Percentiles rank a stretch among this genome's conserved stretches.
These are phyloP conservation scores for Taiozyma onychis DNA, from an alignment of 1,139 yeast species.

Conservation along the genomic window DNA sequence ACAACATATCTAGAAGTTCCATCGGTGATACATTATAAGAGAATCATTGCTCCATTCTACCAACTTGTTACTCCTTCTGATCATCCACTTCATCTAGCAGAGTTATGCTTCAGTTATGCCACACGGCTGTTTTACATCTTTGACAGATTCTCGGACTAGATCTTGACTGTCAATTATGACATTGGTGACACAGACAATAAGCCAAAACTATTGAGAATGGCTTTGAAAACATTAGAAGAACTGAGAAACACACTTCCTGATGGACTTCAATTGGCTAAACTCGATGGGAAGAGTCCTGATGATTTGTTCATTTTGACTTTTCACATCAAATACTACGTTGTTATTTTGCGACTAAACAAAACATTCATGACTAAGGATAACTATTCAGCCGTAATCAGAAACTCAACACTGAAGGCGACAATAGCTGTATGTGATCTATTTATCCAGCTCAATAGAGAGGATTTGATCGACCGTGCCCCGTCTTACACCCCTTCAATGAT, in stretches of 20 bases:
- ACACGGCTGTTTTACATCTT: constrained; percentile 26
- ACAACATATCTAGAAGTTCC: constrained; percentile 7
- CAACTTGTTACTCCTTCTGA: constrained; percentile 21
- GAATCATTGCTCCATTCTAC: constrained; percentile 24
- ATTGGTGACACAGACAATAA: constrained; percentile 20
- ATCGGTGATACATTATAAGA: constrained; percentile 24
- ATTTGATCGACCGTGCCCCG: constrained; percentile 6
- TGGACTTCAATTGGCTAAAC: not conserved
- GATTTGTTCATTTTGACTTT: constrained; percentile 13
- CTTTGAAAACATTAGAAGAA: constrained; percentile 12
- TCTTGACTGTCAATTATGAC: constrained; percentile 25
- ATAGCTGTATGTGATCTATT: constrained; percentile 10
- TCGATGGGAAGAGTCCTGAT: not conserved
- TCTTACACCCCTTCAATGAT: constrained; percentile 2
- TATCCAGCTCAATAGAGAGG: not conserved
- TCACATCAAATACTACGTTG: constrained; percentile 21
- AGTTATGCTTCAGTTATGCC: constrained; percentile 21
- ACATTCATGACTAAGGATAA: constrained; percentile 11
- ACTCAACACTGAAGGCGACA: constrained; percentile 14
- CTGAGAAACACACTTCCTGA: constrained; percentile 11
- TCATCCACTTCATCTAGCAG: constrained; percentile 12
- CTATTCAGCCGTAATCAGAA: constrained; percentile 4
- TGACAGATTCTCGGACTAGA: constrained; percentile 26
- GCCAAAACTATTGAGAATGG: constrained; percentile 15
- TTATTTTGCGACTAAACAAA: constrained; percentile 18